Evolutionary conservation across 805 yeast species (phyloP), one percentile per base, ranked within the genome.

Genomic region (Myxozyma neglecta): DNA sequence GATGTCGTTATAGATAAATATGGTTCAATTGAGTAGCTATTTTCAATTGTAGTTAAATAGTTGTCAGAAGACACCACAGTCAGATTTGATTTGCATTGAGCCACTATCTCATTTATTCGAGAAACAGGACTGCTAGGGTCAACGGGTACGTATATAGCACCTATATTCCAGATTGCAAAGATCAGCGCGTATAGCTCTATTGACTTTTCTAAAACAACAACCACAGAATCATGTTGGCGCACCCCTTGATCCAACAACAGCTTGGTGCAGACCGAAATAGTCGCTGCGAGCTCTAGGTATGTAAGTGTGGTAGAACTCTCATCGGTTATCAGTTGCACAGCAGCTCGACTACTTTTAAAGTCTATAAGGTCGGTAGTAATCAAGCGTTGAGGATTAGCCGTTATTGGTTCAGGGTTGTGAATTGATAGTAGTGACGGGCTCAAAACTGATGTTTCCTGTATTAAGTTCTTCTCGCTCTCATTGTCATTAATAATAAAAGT

Each of bases 71-170:
- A 34, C 18, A n/a, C 4, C 20, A 53, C 14, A 29, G 54, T 43
- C 18, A 47, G 10, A 13, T 24, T 52, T 1, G 61, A 36, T 18
- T 18, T 16, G 4, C 44, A 45, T 18, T 49, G 54, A 10, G 9
- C 8, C 54, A 56, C 16, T 3, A 56, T 24, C 13, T 29, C 40
- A 6, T 50, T 39, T 14, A 64, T 45, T 8, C 70, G 60, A 16
- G 34, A 52, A 11, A 29, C 47, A 6, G 69, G 70, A 16, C 55
- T 43, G 18, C 53, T 43, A 13, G 45, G 49, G 46, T 65, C 60
- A 16, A 67, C 32, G 4, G 70, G 70, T 35, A 64, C 61, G 46
- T 64, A 67, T 29, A 63, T 57, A 16, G 70, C 68, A 8, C 70
- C 70, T 29, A 60, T 44, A 4, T 18, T 46, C 58, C 69, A 59